Evolutionary conservation across 208 protist genomes (phyloP).

Genomic region (Crithidia fasciculata): DNA sequence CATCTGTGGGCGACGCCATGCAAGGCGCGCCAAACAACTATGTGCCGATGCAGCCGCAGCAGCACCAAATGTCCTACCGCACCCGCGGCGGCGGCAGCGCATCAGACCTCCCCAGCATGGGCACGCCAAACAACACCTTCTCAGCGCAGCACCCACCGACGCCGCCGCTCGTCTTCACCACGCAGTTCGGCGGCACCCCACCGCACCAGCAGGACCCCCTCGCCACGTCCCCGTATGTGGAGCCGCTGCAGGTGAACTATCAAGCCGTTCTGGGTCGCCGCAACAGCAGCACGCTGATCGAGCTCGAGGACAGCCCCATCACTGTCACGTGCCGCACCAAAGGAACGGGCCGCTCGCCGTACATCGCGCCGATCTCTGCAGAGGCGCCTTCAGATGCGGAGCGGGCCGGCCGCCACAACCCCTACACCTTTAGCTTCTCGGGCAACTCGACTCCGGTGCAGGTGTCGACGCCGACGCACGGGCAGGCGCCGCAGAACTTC

Average conservation of each 20-base stretch:
- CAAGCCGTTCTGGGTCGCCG: slow-evolving; percentile 30
- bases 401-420: slow-evolving; percentile 31
- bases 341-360: slow-evolving; percentile 48
- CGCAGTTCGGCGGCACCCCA: slow-evolving; percentile 28
- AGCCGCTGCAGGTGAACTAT: slow-evolving; percentile 47
- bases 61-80: slow-evolving; percentile 5
- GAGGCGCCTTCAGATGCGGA: slow-evolving; percentile 32
- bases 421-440: slow-evolving; percentile 56
- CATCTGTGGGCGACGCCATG: too few relatives aligned
- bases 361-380: slow-evolving; percentile 32
- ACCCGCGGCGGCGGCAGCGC: slow-evolving; percentile 7
- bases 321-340: slow-evolving; percentile 56
- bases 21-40: neutral
- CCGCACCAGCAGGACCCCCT: slow-evolving; percentile 30
- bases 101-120: slow-evolving; percentile 1
- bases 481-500: slow-evolving; percentile 8
- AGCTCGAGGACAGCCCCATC: slow-evolving; percentile 62
- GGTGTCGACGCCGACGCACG: slow-evolving; percentile 39
- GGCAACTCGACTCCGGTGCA: slow-evolving; percentile 48
- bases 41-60: slow-evolving; percentile 2
- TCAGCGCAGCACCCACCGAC: slow-evolving; percentile 21
- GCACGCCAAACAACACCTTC: slow-evolving; percentile 11
- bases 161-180: slow-evolving; percentile 48
- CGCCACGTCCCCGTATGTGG: slow-evolving; percentile 27
- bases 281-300: slow-evolving; percentile 40